Base-by-base conservation (phyloP, 106 monocot genomes). In the Amphibolis antarctica region DNA sequence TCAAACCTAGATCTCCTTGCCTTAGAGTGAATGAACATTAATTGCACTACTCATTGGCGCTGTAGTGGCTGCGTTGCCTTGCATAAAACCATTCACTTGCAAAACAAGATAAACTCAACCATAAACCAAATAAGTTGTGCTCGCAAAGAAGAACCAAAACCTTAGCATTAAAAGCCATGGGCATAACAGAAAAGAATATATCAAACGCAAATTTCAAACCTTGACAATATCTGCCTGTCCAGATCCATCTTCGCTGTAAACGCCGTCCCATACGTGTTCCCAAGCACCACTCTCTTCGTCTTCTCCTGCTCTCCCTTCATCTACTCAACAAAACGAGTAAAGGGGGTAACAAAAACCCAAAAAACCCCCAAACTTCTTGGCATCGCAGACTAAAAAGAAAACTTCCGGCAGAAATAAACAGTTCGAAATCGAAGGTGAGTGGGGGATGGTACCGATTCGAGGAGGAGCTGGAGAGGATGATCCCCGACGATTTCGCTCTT, bases 141-240 rank as follows among this genome's bases (percentile, higher is more conserved):
- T 57, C 57, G 15, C 27, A 13, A 57, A 57, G 6, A 28, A 57
- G 24, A 12, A 57, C 57, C 48, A 49, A 49, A 49, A 49, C 17
- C n/a, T 2, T 49, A 17, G 48, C 48, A 36, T 7, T 7, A 36
- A 36, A 2, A 36, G 36, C 7, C 36, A 36, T 14, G 3, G 3
- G 15, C 48, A 49, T 4, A 49, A 13, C 28, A 60, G 60, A 0
- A 60, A 31, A 67, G 0, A 24, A 20, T n/a, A n/a, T n/a, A n/a
- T n/a, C n/a, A 12, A 46, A 20, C 12, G 15, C 6, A 18, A 66
- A 21, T 9, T 31, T 12, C 72, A 51, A 60, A 93, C 92, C 80
- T 88, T 66, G 84, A 78, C 25, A 94, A 79, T 62, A 89, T 94
- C 69, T 94, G 94, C n/a, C 78, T 68, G 69, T 94, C 89, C 53